Evolutionary conservation across 208 protist species (phyloP), one percentile per base, ranked within the genome.

Genomic region (Leishmania mexicana): DNA sequence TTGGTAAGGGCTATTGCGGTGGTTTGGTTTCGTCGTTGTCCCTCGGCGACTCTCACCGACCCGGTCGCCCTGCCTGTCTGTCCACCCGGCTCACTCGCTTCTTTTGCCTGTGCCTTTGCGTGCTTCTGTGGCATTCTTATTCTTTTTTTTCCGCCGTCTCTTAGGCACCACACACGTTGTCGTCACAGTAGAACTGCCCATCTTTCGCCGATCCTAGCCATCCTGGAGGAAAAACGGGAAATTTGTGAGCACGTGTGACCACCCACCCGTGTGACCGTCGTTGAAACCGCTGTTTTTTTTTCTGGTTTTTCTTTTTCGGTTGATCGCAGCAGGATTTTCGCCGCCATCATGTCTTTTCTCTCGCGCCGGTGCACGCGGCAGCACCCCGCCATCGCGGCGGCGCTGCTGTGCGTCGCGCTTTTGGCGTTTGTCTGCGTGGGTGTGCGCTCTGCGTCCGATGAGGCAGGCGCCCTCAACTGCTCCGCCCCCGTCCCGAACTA

Each of bases 381-480:
- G 40, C 28, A 35, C n/a, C 70, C 49, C 76, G 62, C 57, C 71
- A 11, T 74, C 35, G 75, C 71, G 38, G 76, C 31, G 38, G 75
- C 57, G 24, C 31, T 85, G n/a, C 28, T 85, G 49, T 85, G 75
- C 70, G 70, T 78, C 38, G 35, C 75, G 28, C n/a, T 85, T 62
- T 28, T 75, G 53, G 5, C 58, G 38, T 47, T 85, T 24, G 40
- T 45, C 28, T 57, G 68, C 51, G 71, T 54, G 2, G 71, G 76
- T 57, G 71, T 70, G 54, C 35, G 15, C 13, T 68, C 81, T 13
- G 76, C 49, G 3, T 60, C 81, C 21, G 24, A 31, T 38, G 81
- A 5, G 68, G 31, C 47, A 3, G 40, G 40, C 40, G 0, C 53
- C 31, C 19, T 21, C 45, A 38, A 11, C 15, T 85, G 81, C 71